Evolutionary conservation across 352 stramenopile genomes (phyloP).

Genomic region (Phytophthora quininea): DNA sequence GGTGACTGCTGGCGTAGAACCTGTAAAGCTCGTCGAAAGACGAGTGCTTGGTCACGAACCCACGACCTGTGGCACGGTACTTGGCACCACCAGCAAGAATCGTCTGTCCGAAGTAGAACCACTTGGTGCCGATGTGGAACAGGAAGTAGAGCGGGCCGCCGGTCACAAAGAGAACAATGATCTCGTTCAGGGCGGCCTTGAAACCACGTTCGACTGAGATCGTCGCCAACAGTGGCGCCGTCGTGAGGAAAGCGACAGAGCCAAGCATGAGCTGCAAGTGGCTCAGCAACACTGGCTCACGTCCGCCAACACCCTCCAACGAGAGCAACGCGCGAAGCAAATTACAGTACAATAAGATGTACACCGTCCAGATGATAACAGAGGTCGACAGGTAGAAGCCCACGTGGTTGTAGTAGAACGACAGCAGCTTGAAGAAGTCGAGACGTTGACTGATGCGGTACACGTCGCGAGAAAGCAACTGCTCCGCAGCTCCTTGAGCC

Average conservation of each 20-base stretch:
- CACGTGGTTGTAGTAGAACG: slow-evolving; percentile 99
- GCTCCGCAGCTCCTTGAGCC: slow-evolving; percentile 96
- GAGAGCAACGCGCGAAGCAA: slow-evolving; percentile 93
- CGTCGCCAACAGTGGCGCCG: slow-evolving; percentile 96
- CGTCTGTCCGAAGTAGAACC: slow-evolving; percentile 99
- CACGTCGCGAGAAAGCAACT: slow-evolving; percentile 98
- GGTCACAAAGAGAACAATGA: slow-evolving; percentile 96
- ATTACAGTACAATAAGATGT: slow-evolving; percentile 97
- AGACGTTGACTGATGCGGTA: slow-evolving; percentile 97
- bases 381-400: slow-evolving; percentile 98
- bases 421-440: slow-evolving; percentile 98
- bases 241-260: slow-evolving; percentile 97
- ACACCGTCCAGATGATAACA: slow-evolving; percentile 98
- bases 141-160: slow-evolving; percentile 98
- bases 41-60: slow-evolving; percentile 99
- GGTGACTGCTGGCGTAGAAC: slow-evolving; percentile 98
- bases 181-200: slow-evolving; percentile 91
- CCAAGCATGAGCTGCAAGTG: slow-evolving; percentile 97
- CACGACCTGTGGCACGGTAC: slow-evolving; percentile 97
- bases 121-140: slow-evolving; percentile 99
- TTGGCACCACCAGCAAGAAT: slow-evolving; percentile 98
- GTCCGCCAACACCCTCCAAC: slow-evolving; percentile 92
- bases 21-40: slow-evolving; percentile 98
- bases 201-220: slow-evolving; percentile 99
- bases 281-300: slow-evolving; percentile 93